Conservation (phyloP, 169 alveolate species). For the Eimeria necatrix region DNA sequence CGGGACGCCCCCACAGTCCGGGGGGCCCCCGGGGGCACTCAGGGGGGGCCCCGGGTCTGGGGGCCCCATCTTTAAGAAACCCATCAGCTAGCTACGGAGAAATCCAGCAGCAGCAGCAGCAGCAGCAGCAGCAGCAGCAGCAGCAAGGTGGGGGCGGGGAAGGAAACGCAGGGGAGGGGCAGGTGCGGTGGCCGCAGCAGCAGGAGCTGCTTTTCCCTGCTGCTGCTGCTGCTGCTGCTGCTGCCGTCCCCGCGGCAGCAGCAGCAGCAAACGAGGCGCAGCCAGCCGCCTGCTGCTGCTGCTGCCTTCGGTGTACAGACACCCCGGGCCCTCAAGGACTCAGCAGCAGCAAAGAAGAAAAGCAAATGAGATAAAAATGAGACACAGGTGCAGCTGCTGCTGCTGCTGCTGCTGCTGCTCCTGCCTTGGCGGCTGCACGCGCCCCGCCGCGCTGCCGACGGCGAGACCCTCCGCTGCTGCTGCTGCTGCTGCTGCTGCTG, state of each 20-base stretch:
- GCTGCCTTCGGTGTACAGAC: background rate
- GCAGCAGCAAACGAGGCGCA: background rate
- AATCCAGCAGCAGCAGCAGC: too few species aligned
- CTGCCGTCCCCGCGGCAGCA: background rate
- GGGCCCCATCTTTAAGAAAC: background rate
- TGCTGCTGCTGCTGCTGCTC: background rate
- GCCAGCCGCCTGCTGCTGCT: background rate
- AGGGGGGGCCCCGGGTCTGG: slow-evolving; percentile 22
- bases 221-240: slow-evolving; percentile 8
- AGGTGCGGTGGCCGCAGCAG: background rate
- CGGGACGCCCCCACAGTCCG: background rate
- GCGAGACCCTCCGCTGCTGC: too few species aligned
- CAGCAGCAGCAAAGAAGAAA: background rate
- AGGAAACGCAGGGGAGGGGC: too few species aligned
- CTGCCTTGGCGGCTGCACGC: background rate
- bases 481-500: too few species aligned
- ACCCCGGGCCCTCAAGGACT: background rate
- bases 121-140: too few species aligned
- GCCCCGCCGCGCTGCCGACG: too few species aligned
- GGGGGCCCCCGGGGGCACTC: background rate
- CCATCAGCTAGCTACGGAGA: background rate
- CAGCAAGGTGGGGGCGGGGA: too few species aligned
- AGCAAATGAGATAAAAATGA: background rate
- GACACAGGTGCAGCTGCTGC: background rate
- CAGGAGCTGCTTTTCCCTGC: background rate